Conservation (phyloP, 2,329 filamentous ascomycete genomes). For the Rutstroemia sp. region DNA sequence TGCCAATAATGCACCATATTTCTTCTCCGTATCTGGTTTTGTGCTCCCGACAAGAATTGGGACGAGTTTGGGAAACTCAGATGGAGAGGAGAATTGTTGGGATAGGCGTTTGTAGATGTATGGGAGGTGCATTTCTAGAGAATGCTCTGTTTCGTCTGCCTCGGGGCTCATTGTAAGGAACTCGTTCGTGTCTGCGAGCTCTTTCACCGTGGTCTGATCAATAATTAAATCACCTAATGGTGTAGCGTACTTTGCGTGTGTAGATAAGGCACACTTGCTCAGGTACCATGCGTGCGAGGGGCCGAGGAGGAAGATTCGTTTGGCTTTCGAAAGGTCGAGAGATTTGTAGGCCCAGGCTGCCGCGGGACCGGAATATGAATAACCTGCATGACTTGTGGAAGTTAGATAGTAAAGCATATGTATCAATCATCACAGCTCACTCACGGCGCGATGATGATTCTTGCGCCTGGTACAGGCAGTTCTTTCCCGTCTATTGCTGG, state of each 20-base stretch:
- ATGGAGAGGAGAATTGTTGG: conserved; percentile 39
- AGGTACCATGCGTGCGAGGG: conserved; percentile 88
- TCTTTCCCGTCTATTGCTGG: conserved; percentile 48
- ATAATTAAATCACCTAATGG: conserved; percentile 65
- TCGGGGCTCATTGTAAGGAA: conserved; percentile 57
- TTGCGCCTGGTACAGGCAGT: conserved; percentile 66
- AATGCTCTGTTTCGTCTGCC: conserved; percentile 79
- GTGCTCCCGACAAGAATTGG: conserved; percentile 83
- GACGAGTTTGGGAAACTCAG: conserved; percentile 61
- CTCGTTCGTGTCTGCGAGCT: conserved; percentile 44
- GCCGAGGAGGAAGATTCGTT: conserved; percentile 85
- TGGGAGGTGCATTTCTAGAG: conserved; percentile 91
- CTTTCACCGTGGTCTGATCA: conserved; percentile 48
- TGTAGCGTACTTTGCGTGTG: conserved; percentile 63
- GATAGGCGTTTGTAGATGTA: conserved; percentile 76
- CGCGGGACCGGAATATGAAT: conserved; percentile 82
- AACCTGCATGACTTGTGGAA: conserved; percentile 74
- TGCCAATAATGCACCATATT: conserved; percentile 62
- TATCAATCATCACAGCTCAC: conserved; percentile 28
- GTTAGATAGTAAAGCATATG: neutral
- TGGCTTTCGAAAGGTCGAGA: conserved; percentile 67
- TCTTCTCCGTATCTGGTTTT: conserved; percentile 54
- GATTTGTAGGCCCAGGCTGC: conserved; percentile 93
- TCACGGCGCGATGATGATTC: conserved; percentile 90
- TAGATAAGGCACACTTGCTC: conserved; percentile 66